Conservation (phyloP, 2,329 filamentous ascomycete genomes). For the Colletotrichum plurivorum region DNA sequence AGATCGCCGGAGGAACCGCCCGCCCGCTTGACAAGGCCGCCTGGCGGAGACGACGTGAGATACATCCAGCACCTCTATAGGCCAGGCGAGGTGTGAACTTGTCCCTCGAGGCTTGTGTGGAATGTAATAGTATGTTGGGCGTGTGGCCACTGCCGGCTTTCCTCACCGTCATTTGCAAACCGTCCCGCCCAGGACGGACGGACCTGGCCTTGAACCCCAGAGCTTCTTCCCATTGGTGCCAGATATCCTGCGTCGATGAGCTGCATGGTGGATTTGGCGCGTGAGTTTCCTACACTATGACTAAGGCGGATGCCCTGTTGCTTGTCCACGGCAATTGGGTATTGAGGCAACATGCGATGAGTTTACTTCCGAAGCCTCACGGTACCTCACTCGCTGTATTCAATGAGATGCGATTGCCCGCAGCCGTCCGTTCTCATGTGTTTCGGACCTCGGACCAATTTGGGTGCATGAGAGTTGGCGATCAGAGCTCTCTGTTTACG, state of each 20-base stretch:
- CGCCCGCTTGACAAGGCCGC: slow-evolving; percentile 15
- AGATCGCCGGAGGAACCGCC: slow-evolving; percentile 18
- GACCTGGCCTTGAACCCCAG: background rate
- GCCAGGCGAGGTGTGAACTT: background rate
- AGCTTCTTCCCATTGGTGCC: background rate
- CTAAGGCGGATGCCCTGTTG: background rate
- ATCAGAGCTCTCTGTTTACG: background rate
- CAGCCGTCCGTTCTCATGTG: slow-evolving; percentile 13
- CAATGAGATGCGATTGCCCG: background rate
- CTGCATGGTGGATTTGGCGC: slow-evolving; percentile 16
- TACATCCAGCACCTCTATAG: too few species aligned
- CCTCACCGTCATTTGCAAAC: slow-evolving; percentile 28
- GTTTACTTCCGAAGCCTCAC: background rate
- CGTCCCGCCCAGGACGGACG: slow-evolving; percentile 10
- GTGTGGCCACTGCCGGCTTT: slow-evolving; percentile 11
- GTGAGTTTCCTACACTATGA: background rate
- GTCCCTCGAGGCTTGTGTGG: slow-evolving; percentile 1
- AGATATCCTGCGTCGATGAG: slow-evolving; percentile 18
- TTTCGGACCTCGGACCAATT: slow-evolving; percentile 18
- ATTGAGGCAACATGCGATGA: slow-evolving; percentile 10
- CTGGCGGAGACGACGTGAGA: background rate
- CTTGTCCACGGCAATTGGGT: background rate
- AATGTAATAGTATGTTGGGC: too few species aligned
- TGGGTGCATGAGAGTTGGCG: slow-evolving; percentile 7
- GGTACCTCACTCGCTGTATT: slow-evolving; percentile 1